Evolutionary conservation across 148 eudicot genomes (phyloP).

Genomic region (Camellia granthamiana): DNA sequence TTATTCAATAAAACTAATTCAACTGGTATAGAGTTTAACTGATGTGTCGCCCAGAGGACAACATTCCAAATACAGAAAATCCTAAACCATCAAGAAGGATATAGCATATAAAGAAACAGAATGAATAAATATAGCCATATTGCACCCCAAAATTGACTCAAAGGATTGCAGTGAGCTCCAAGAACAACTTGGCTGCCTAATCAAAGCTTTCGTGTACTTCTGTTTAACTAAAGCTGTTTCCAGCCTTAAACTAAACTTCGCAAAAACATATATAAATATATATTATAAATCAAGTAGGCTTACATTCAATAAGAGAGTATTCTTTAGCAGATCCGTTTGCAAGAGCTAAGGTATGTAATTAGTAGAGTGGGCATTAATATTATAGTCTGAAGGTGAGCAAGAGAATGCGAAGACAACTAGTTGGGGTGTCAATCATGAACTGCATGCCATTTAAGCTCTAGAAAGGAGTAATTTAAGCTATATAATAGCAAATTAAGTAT

Average conservation of each 20-base stretch:
- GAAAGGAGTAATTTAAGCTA: not conserved
- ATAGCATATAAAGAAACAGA: not conserved
- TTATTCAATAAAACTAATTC: not conserved
- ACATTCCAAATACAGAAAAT: not conserved
- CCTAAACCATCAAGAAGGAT: not conserved
- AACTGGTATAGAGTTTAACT: not conserved
- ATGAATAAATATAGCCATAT: not conserved
- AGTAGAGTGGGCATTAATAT: not conserved
- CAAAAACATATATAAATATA: not conserved
- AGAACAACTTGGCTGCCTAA: not conserved
- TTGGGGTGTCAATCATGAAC: not conserved
- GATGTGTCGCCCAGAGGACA: not conserved
- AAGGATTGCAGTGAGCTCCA: constrained; percentile 4
- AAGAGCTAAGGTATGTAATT: not conserved
- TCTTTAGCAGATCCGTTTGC: not conserved
- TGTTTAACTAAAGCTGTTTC: not conserved
- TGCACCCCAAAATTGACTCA: not conserved
- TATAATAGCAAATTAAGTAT: not conserved
- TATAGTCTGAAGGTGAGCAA: not conserved
- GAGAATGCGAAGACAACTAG: not conserved
- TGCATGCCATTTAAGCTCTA: not conserved
- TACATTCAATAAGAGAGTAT: not conserved
- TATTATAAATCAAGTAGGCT: not conserved
- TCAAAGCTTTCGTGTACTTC: not conserved
- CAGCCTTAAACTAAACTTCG: not conserved